These are phyloP conservation scores for Globisporangium spiculum DNA, from an alignment of 352 stramenopile species.

Conservation along the genomic window DNA sequence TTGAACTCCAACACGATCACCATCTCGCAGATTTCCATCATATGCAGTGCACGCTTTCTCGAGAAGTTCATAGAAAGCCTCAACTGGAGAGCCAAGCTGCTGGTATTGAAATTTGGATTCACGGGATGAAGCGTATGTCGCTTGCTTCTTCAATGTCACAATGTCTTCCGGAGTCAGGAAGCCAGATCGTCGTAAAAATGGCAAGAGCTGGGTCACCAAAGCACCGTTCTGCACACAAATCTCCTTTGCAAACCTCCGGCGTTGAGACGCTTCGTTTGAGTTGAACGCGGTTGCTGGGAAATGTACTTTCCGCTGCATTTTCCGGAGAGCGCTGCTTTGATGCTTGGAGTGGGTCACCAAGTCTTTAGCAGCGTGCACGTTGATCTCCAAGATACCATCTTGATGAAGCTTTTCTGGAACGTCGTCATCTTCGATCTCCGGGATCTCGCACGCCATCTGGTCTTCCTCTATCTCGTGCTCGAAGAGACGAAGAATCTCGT, in stretches of 20 bases:
- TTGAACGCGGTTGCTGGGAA: conserved; percentile 38
- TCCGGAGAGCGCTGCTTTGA: conserved; percentile 10
- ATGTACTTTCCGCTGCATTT: conserved; percentile 27
- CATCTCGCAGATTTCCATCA: too few relatives aligned
- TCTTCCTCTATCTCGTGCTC: conserved; percentile 72
- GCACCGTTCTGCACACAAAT: conserved; percentile 41
- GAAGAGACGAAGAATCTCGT: conserved; percentile 62
- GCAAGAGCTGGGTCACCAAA: conserved; percentile 29
- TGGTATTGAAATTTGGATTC: conserved; percentile 9
- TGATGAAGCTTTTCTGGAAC: conserved; percentile 60
- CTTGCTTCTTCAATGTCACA: background rate
- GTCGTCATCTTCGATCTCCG: conserved; percentile 81
- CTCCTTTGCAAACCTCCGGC: conserved; percentile 26
- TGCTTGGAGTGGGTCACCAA: conserved; percentile 27
- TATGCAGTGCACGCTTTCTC: conserved; percentile 23
- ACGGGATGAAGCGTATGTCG: background rate
- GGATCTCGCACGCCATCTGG: conserved; percentile 64
- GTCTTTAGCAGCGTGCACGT: conserved; percentile 54
- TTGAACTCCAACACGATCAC: background rate
- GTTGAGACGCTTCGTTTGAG: conserved; percentile 21
- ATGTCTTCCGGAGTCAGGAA: conserved; percentile 2
- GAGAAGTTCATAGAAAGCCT: conserved; percentile 40
- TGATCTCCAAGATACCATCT: conserved; percentile 63
- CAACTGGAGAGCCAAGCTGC: conserved; percentile 21
- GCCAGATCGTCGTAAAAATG: conserved; percentile 18